phyloP scores from a whole-genome alignment of 2,329 filamentous ascomycete species.

The Sarocladiaceae sp. region DNA sequence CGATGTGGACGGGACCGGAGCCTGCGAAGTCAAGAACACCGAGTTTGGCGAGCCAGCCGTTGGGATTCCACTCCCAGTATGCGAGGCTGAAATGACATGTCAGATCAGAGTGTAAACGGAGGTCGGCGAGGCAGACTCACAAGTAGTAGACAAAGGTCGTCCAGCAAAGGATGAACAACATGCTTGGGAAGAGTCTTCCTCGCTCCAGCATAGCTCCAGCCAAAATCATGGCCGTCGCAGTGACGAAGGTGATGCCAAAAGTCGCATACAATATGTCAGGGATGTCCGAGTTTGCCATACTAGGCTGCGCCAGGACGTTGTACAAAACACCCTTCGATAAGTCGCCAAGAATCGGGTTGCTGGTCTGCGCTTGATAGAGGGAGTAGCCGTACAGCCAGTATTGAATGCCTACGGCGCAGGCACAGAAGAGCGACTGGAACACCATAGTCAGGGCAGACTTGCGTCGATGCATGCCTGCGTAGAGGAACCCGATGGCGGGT shows the following conservation, averaged over 20 bases:
- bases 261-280: constrained; percentile 30
- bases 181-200: constrained; percentile 36
- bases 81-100: constrained; percentile 41
- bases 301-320: constrained; percentile 28
- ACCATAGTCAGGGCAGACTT: constrained; percentile 37
- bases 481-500: constrained; percentile 31
- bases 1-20: constrained; percentile 60
- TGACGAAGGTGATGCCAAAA: constrained; percentile 29
- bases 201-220: constrained; percentile 32
- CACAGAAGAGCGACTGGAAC: constrained; percentile 41
- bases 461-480: constrained; percentile 31
- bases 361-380: constrained; percentile 29
- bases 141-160: constrained; percentile 57
- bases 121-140: constrained; percentile 13
- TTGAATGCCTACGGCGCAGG: constrained; percentile 37
- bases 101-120: too few relatives aligned
- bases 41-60: constrained; percentile 60
- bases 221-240: constrained; percentile 31
- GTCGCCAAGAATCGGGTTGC: constrained; percentile 28
- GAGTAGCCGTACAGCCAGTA: constrained; percentile 44
- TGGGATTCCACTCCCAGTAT: constrained; percentile 62
- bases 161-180: constrained; percentile 61
- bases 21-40: constrained; percentile 56
- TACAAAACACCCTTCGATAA: constrained; percentile 27
- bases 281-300: constrained; percentile 26